Percentiles rank a stretch among this genome's conserved stretches.
Conservation (phyloP, 345 rosid species). For the Citropsis articulata region DNA sequence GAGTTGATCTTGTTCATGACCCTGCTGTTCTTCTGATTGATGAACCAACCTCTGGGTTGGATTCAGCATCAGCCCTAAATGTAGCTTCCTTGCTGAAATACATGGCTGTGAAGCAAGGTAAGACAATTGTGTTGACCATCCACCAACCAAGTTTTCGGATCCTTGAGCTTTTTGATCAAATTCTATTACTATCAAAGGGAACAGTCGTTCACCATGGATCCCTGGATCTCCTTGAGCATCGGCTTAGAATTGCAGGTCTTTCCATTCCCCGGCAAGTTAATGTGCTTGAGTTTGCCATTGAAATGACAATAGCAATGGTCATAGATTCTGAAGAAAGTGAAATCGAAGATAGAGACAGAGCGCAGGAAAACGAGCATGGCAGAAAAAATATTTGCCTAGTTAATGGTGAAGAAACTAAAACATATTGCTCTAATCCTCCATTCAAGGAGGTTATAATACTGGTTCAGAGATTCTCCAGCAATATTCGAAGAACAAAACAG, state of each 20-base stretch:
- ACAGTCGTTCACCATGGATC: slow-evolving; percentile 27
- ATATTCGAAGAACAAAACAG: slow-evolving; percentile 30
- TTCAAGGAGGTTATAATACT: slow-evolving; percentile 21
- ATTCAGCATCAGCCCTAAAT: slow-evolving; percentile 29
- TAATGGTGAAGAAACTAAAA: slow-evolving; percentile 4
- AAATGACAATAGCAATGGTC: slow-evolving; percentile 19
- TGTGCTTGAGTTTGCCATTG: slow-evolving; percentile 34
- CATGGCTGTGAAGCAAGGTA: slow-evolving; percentile 25
- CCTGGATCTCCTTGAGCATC: slow-evolving; percentile 21
- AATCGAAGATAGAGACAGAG: slow-evolving; percentile 8
- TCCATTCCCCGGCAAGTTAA: slow-evolving; percentile 30
- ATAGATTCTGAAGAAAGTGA: slow-evolving; percentile 17
- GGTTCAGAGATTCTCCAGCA: slow-evolving; percentile 25
- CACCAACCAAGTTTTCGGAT: slow-evolving; percentile 37
- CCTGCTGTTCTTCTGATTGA: slow-evolving; percentile 31
- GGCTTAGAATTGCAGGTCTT: slow-evolving; percentile 21
- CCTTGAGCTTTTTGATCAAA: slow-evolving; percentile 26
- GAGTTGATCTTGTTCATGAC: slow-evolving; percentile 34
- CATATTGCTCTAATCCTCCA: slow-evolving; percentile 20
- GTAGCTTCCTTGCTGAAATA: slow-evolving; percentile 26
- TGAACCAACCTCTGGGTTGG: slow-evolving; percentile 36
- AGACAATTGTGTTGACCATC: slow-evolving; percentile 27
- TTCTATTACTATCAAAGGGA: slow-evolving; percentile 28
- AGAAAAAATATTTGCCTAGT: not conserved
- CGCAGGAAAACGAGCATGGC: slow-evolving; percentile 5